phyloP scores from a whole-genome alignment of 306 rosid genomes.

The Comarum palustre region DNA sequence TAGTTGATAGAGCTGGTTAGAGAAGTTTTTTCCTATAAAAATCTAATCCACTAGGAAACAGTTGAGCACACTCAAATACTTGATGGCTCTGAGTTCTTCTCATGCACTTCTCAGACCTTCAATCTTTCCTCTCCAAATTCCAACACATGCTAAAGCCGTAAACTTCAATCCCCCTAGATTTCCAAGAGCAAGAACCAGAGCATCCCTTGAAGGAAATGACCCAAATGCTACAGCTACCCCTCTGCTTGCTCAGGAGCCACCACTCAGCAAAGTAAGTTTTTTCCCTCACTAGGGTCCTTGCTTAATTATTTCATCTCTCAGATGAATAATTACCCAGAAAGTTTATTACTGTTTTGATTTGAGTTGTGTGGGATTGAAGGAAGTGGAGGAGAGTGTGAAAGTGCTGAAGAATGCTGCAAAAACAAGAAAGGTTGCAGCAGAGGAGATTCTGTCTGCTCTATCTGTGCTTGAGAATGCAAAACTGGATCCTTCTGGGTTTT shows the following conservation, averaged over 20 bases:
- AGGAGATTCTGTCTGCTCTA: conserved; percentile 69
- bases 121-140: conserved; percentile 27
- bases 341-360: neutral
- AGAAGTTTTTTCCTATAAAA: neutral
- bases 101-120: conserved; percentile 26
- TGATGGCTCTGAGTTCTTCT: conserved; percentile 32
- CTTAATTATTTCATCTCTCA: neutral
- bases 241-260: conserved; percentile 30
- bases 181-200: conserved; percentile 41
- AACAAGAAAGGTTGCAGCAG: conserved; percentile 56
- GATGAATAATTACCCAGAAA: neutral
- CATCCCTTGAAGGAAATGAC: conserved; percentile 54
- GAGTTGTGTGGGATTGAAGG: conserved; percentile 38
- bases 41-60: conserved; percentile 12
- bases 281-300: neutral
- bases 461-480: conserved; percentile 76
- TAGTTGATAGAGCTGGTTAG: too few species aligned
- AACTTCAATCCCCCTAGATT: conserved; percentile 25
- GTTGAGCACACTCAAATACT: conserved; percentile 3
- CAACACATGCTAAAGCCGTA: conserved; percentile 17
- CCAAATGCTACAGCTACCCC: conserved; percentile 50
- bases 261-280: conserved; percentile 41
- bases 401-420: conserved; percentile 78
- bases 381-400: conserved; percentile 67
- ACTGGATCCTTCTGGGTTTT: conserved; percentile 66